Evolutionary conservation across 768 basidiomycete genomes (phyloP).

Genomic region (Mycena olivaceomarginata): DNA sequence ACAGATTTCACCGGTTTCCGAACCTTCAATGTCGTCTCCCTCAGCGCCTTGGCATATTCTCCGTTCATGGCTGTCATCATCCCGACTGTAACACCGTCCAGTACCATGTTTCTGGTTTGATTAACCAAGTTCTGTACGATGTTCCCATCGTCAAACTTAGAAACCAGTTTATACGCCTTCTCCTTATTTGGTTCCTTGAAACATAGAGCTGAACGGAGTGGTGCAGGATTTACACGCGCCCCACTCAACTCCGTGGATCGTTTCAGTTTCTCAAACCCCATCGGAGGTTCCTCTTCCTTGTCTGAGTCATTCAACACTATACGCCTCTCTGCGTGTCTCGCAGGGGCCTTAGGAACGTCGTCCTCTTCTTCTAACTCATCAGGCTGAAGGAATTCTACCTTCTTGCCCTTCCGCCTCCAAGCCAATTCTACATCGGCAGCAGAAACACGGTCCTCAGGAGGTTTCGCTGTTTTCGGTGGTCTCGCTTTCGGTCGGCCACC

Average conservation of each 20-base stretch:
- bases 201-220: too few species aligned
- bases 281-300: background rate
- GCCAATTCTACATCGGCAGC: background rate
- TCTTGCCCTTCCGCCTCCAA: background rate
- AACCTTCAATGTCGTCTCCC: background rate
- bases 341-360: background rate
- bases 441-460: background rate
- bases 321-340: background rate
- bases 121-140: background rate
- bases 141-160: background rate
- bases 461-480: background rate
- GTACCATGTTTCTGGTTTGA: background rate
- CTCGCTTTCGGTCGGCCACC: background rate
- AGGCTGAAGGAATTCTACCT: background rate
- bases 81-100: background rate
- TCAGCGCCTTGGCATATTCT: background rate
- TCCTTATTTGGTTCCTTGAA: background rate
- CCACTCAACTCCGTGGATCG: background rate
- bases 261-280: background rate
- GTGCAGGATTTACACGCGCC: too few species aligned
- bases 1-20: background rate
- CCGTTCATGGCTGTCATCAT: background rate
- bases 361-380: background rate
- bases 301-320: background rate
- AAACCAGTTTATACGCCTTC: background rate